phyloP scores from a whole-genome alignment of 345 rosid species.

The Ailanthus altissimus region DNA sequence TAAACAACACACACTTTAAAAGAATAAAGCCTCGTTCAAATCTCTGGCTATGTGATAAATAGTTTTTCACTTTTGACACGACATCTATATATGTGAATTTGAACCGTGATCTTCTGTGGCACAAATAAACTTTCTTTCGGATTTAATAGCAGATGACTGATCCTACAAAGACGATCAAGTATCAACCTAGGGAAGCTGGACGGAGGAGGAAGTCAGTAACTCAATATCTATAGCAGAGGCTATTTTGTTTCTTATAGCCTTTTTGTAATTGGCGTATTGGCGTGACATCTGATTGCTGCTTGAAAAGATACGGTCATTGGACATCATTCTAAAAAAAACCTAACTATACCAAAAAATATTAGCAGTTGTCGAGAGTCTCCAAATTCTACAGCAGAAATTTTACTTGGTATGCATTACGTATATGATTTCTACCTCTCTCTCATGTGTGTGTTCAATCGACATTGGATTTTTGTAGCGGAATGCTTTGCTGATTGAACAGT shows the following conservation, averaged over 20 bases:
- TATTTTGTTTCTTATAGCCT: not conserved
- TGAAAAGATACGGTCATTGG: no score
- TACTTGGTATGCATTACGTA: conserved; percentile 30
- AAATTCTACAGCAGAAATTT: conserved; percentile 29
- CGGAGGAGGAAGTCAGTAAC: conserved; percentile 41
- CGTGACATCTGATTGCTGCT: no score
- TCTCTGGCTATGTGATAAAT: no score
- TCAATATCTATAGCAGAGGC: no score
- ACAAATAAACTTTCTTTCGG: not conserved
- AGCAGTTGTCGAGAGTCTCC: conserved; percentile 28
- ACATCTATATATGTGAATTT: no score
- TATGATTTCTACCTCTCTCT: not conserved
- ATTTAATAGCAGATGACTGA: conserved; percentile 33
- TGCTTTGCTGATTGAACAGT: conserved; percentile 41
- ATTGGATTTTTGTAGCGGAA: conserved; percentile 31
- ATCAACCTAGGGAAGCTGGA: conserved; percentile 44
- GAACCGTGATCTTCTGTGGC: no score
- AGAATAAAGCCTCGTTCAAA: no score
- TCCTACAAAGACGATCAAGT: conserved; percentile 35
- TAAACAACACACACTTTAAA: no score
- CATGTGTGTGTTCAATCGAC: not conserved
- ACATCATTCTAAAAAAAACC: not conserved
- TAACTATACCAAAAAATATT: conserved; percentile 18
- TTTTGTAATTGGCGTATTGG: no score
- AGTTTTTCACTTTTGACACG: no score